These are phyloP conservation scores for Wickerhamomyces rabaulensis DNA, from an alignment of 805 yeast species.

Conservation along the genomic window DNA sequence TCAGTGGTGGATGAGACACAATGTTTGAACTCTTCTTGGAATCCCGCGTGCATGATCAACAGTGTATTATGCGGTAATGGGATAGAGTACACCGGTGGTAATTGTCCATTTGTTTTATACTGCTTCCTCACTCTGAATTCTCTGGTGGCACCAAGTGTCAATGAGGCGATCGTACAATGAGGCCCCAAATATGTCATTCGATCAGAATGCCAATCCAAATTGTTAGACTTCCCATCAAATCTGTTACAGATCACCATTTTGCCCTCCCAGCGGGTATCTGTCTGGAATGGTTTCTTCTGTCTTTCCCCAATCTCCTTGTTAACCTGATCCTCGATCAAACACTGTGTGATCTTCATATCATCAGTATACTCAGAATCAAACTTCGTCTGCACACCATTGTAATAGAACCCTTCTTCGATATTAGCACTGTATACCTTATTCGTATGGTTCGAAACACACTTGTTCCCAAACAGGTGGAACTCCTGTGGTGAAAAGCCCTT, in stretches of 20 bases:
- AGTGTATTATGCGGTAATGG: constrained; percentile 70
- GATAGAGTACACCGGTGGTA: constrained; percentile 38
- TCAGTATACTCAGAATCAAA: constrained; percentile 32
- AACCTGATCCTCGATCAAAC: constrained; percentile 35
- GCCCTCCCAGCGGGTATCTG: constrained; percentile 40
- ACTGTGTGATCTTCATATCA: constrained; percentile 35
- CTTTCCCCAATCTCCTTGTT: constrained; percentile 29
- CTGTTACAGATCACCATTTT: constrained; percentile 52
- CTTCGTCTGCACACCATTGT: constrained; percentile 37
- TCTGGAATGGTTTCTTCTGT: constrained; percentile 33
- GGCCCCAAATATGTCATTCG: constrained; percentile 71
- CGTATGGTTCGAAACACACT: constrained; percentile 54
- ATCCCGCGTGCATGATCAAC: constrained; percentile 70
- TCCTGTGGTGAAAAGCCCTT: constrained; percentile 35
- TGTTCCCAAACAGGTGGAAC: constrained; percentile 60
- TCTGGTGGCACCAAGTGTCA: constrained; percentile 66
- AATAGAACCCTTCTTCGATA: constrained; percentile 20
- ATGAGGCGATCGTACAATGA: constrained; percentile 57
- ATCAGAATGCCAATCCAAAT: constrained; percentile 75
- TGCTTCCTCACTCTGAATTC: constrained; percentile 53
- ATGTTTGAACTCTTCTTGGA: constrained; percentile 74
- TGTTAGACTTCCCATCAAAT: constrained; percentile 43
- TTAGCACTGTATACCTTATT: constrained; percentile 32
- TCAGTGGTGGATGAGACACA: constrained; percentile 44
- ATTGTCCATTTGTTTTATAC: constrained; percentile 26